These are phyloP conservation scores for Miscanthus lutarioriparius DNA, from an alignment of 176 grass and related monocot species.

Conservation along the genomic window DNA sequence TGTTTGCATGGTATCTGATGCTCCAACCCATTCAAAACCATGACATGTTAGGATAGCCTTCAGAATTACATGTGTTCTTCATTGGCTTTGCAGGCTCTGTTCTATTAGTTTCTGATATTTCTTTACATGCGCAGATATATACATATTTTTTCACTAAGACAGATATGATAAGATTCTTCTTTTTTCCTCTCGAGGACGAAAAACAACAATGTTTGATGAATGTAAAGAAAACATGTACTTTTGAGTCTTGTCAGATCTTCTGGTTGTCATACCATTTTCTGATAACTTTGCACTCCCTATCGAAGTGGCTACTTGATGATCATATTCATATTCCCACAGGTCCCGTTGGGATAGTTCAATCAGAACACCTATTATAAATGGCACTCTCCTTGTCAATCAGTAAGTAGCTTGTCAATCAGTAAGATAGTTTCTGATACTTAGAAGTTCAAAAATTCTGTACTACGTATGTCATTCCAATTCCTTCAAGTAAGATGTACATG, in stretches of 20 bases:
- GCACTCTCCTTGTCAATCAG: background rate
- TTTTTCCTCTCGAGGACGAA: background rate
- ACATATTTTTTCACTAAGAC: background rate
- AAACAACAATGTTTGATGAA: background rate
- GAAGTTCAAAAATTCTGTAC: constrained; percentile 30
- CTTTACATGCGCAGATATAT: background rate
- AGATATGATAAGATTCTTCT: background rate
- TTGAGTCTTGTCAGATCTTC: constrained; percentile 8
- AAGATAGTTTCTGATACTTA: background rate
- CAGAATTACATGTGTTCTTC: background rate
- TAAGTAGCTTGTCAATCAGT: background rate
- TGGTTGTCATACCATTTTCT: background rate
- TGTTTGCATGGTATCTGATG: background rate
- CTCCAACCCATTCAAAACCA: background rate
- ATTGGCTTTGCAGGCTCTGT: background rate
- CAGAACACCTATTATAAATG: background rate
- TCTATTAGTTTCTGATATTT: background rate
- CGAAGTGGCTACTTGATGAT: background rate
- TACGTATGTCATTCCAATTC: constrained; percentile 4
- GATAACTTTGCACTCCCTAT: background rate
- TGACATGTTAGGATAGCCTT: background rate
- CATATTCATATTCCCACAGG: background rate
- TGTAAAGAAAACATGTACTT: background rate
- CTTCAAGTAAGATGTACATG: constrained; percentile 20
- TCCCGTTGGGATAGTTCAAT: background rate